Percentiles rank a stretch among this genome's conserved stretches.
Conservation (phyloP, 2,329 filamentous ascomycete species). For the Aspergillus hiratsukae region DNA sequence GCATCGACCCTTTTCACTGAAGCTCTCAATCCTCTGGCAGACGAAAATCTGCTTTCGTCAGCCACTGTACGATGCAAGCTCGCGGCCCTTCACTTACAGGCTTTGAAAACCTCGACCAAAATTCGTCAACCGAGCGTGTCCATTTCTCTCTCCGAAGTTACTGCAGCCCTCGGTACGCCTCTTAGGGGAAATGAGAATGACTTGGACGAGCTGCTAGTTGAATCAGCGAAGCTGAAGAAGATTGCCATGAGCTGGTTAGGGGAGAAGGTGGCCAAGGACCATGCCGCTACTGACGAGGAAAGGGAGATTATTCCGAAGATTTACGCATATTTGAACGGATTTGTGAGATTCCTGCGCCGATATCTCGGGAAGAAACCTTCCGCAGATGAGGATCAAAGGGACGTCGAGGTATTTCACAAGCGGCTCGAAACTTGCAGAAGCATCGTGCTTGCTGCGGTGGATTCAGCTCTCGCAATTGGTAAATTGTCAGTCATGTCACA, state of each 20-base stretch:
- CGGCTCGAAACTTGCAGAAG: conserved; percentile 30
- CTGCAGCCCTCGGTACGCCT: conserved; percentile 30
- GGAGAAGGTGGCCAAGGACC: conserved; percentile 23
- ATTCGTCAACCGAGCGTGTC: conserved; percentile 16
- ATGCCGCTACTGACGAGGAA: conserved; percentile 8
- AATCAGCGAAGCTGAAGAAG: conserved; percentile 42
- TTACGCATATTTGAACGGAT: conserved; percentile 35
- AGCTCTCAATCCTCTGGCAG: conserved; percentile 26
- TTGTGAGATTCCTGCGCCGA: conserved; percentile 38
- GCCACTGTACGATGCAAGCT: conserved; percentile 38
- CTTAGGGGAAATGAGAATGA: conserved; percentile 38
- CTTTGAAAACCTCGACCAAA: conserved; percentile 20
- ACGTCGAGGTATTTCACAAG: conserved; percentile 27
- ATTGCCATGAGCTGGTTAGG: conserved; percentile 35
- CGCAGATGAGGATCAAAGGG: conserved; percentile 25
- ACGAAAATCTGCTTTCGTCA: conserved; percentile 29
- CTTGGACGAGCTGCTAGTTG: conserved; percentile 42
- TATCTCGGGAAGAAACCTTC: conserved; percentile 34
- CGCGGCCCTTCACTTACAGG: conserved; percentile 34
- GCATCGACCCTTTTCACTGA: conserved; percentile 34
- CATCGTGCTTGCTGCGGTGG: conserved; percentile 37
- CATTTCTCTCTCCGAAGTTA: conserved; percentile 30
- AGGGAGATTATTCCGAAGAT: conserved; percentile 22
- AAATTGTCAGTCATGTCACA: conserved; percentile 36
- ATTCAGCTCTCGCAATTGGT: conserved; percentile 38